These are phyloP conservation scores for Lachancea waltii DNA, from an alignment of 805 yeast species.

Conservation along the genomic window DNA sequence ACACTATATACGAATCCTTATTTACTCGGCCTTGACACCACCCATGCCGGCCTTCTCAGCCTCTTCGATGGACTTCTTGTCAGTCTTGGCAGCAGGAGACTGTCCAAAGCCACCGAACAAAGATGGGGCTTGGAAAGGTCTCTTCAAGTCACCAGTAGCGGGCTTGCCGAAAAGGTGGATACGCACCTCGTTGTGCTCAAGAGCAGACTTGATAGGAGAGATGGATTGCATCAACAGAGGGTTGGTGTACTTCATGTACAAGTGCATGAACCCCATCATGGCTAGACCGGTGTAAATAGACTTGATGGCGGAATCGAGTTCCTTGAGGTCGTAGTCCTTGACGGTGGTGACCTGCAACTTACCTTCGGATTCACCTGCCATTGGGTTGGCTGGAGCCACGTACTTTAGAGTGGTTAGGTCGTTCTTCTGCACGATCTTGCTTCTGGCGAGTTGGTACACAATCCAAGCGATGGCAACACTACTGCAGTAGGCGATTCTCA, in stretches of 20 bases:
- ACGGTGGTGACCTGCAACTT: conserved; percentile 84
- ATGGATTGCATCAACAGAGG: conserved; percentile 94
- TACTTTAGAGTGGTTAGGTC: conserved; percentile 89
- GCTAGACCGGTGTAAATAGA: conserved; percentile 83
- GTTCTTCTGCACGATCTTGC: conserved; percentile 62
- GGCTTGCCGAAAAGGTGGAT: conserved; percentile 80
- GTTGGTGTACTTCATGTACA: conserved; percentile 95
- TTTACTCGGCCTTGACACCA: conserved; percentile 81
- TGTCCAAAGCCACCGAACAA: conserved; percentile 54
- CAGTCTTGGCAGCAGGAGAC: conserved; percentile 58
- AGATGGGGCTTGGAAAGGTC: conserved; percentile 91
- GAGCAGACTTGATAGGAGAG: conserved; percentile 81
- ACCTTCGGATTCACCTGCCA: conserved; percentile 63
- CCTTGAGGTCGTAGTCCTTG: conserved; percentile 88
- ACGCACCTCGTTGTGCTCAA: conserved; percentile 85
- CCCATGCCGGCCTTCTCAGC: conserved; percentile 84
- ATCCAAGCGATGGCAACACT: conserved; percentile 60
- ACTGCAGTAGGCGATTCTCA: conserved; percentile 62
- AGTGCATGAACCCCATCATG: conserved; percentile 97
- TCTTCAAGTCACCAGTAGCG: conserved; percentile 84
- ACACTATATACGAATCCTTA: conserved; percentile 2
- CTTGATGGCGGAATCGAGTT: conserved; percentile 72
- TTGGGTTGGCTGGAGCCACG: conserved; percentile 75
- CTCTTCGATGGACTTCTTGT: conserved; percentile 76
- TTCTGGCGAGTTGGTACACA: conserved; percentile 60